Evolutionary conservation across 106 monocot species (phyloP), one percentile per base, ranked within the genome.

Genomic region (Chionographis japonica): DNA sequence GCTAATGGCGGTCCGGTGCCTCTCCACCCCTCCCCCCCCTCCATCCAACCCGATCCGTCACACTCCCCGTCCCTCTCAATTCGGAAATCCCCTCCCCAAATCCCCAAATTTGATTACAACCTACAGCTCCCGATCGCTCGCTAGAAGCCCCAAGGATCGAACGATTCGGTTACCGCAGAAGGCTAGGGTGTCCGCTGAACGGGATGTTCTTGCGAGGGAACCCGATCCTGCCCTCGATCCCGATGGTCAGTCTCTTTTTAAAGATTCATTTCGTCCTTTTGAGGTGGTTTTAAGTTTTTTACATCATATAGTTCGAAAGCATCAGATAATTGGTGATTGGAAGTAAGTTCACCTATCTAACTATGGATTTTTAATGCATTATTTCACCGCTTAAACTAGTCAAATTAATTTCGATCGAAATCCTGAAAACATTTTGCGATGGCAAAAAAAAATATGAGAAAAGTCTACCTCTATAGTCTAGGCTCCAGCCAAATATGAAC

Each of bases 11-110:
- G 19, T 37, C n/a, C 60, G 70, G 18, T 71, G 70, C 70, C 19
- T 71, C 70, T 27, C 60, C 50, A 49, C 70, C 46, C 40, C 68
- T 11, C 40, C 41, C 68, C 49, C 50, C 49, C 50, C 60, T 61
- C 58, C 50, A 14, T 58, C 50, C 4, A 50, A 18, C 15, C 15
- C 37, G 60, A 60, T 61, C 0, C 8, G 9, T 10, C 35, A 6
- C 6, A 2, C 17, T 17, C 50, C 19, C 5, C 7, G 2, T 60
- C 50, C 38, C 7, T 51, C 40, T 15, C 27, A 3, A 2, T 41
- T 14, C 5, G 50, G 70, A 37, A 52, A 4, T 13, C 35, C 16
- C 27, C 36, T 39, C 37, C 16, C 4, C 6, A 53, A 53, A 39
- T n/a, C 60, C 60, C 8, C 38, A 37, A 61, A 8, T 27, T 38